Conservation (phyloP, 495 filamentous ascomycete genomes). For the Lophium mytilinum region DNA sequence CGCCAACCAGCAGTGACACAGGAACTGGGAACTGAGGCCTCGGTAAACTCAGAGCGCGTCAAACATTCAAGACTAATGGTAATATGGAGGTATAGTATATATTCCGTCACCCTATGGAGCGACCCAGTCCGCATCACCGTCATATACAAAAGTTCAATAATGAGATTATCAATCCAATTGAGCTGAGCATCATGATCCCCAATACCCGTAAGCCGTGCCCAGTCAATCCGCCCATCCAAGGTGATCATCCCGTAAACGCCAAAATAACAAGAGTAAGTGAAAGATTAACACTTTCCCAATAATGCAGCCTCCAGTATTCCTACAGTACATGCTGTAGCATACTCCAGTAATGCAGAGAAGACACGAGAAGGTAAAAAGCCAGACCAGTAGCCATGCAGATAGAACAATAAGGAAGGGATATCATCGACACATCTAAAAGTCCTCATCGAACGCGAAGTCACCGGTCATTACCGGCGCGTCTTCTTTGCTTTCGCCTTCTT, state of each 20-base stretch:
- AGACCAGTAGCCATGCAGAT: conserved; percentile 11
- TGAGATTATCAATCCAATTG: too few species aligned
- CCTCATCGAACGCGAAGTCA: conserved; percentile 90
- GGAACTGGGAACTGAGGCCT: too few species aligned
- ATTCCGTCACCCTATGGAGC: too few species aligned
- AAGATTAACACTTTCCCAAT: conserved; percentile 8
- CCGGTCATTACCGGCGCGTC: conserved; percentile 53
- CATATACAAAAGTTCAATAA: too few species aligned
- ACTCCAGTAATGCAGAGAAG: conserved; percentile 16
- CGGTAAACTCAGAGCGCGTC: too few species aligned
- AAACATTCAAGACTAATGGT: too few species aligned
- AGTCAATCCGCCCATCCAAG: background rate
- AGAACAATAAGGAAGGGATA: conserved; percentile 5
- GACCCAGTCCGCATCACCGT: too few species aligned
- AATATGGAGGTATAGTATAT: too few species aligned
- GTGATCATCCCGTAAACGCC: background rate
- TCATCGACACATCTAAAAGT: conserved; percentile 62
- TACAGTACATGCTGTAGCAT: conserved; percentile 12
- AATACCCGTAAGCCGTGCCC: background rate
- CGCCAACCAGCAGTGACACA: too few species aligned
- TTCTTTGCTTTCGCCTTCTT: conserved; percentile 32
- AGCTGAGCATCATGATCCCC: background rate
- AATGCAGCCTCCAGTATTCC: background rate
- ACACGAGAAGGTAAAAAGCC: conserved; percentile 2
- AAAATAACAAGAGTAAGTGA: conserved; percentile 5